Percentiles rank a stretch among this genome's conserved stretches.
phyloP scores from a whole-genome alignment of 2,329 filamentous ascomycete genomes.

The Hypoxylon sp. region DNA sequence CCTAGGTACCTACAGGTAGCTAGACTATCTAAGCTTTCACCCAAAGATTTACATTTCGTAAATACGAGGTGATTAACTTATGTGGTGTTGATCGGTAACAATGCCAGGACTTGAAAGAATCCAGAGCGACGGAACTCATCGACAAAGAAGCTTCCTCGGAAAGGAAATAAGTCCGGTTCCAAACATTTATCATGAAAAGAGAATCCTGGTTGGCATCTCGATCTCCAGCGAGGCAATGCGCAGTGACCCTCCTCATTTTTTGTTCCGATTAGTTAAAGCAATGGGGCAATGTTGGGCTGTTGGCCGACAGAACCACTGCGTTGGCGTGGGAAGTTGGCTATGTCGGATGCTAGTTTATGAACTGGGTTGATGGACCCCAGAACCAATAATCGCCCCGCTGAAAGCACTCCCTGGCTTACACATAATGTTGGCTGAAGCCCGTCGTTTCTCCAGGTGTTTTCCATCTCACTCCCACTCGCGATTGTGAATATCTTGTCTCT shows the following conservation, averaged over 20 bases:
- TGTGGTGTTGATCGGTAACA: too few species aligned
- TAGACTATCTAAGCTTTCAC: too few species aligned
- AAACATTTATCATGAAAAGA: neutral
- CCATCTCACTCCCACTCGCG: neutral
- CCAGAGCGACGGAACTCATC: too few species aligned
- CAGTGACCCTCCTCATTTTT: too few species aligned
- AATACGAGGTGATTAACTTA: too few species aligned
- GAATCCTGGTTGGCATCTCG: neutral
- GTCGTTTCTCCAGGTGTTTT: neutral
- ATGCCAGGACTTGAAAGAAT: neutral
- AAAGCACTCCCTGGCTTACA: neutral
- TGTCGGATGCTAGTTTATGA: too few species aligned
- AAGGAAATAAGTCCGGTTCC: neutral
- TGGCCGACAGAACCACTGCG: neutral
- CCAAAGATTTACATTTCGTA: too few species aligned
- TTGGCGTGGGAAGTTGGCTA: too few species aligned
- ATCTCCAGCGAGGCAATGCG: neutral
- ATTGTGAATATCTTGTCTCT: neutral
- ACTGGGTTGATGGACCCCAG: too few species aligned
- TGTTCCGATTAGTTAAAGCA: neutral
- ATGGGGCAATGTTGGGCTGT: neutral
- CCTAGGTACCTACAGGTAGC: too few species aligned
- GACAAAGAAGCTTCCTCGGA: neutral
- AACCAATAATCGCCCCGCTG: neutral
- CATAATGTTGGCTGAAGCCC: neutral